Conservation (phyloP, 2,329 filamentous ascomycete species). For the Myriosclerotinia duriaeana region DNA sequence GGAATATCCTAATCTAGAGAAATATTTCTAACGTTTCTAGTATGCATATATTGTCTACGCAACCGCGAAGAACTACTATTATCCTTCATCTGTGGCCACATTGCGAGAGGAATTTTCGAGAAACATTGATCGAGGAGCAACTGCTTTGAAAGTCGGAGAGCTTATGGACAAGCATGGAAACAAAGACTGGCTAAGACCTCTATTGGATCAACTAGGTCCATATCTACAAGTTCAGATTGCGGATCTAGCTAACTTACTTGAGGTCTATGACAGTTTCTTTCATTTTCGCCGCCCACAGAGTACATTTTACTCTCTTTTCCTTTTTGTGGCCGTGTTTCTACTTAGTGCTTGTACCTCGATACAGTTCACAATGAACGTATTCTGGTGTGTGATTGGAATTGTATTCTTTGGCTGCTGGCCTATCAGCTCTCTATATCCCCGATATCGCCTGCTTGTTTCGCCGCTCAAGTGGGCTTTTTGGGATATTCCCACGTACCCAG, state of each 20-base stretch:
- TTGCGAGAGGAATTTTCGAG: slow-evolving; percentile 37
- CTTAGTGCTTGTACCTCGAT: slow-evolving; percentile 32
- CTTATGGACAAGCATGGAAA: slow-evolving; percentile 43
- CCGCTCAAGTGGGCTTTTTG: slow-evolving; percentile 42
- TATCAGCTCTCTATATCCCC: slow-evolving; percentile 39
- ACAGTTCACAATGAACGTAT: slow-evolving; percentile 39
- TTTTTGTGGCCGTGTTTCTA: slow-evolving; percentile 35
- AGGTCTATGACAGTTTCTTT: slow-evolving; percentile 43
- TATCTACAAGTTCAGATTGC: slow-evolving; percentile 42
- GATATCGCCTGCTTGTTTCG: slow-evolving; percentile 43
- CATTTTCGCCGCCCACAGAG: slow-evolving; percentile 41
- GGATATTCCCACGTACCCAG: slow-evolving; percentile 43
- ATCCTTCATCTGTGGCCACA: slow-evolving; percentile 25
- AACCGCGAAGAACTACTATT: slow-evolving; percentile 30
- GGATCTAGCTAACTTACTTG: slow-evolving; percentile 42
- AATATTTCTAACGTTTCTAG: slow-evolving; percentile 22
- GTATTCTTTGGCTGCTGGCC: slow-evolving; percentile 43
- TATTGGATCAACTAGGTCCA: slow-evolving; percentile 37
- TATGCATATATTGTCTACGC: slow-evolving; percentile 31
- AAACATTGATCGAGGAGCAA: slow-evolving; percentile 38
- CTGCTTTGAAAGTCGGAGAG: slow-evolving; percentile 40
- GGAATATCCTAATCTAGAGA: neutral
- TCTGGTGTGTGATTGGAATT: slow-evolving; percentile 38
- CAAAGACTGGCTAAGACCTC: slow-evolving; percentile 40
- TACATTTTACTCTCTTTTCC: slow-evolving; percentile 35